Percentiles rank a stretch among this genome's conserved stretches.
Conservation (phyloP, 768 basidiomycete species). For the Tricholoma matsutake region DNA sequence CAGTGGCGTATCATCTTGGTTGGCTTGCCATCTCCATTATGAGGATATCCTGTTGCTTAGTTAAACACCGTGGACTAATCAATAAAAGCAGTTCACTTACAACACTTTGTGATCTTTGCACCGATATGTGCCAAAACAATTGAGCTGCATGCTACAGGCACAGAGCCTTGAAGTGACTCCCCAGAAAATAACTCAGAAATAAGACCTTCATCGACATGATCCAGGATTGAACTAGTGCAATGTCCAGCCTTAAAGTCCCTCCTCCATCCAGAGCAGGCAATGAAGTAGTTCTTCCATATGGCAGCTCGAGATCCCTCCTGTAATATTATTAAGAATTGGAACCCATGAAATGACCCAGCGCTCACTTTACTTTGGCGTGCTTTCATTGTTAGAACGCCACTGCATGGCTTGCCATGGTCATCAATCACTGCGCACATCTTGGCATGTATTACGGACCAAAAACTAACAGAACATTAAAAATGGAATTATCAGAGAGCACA, state of each 20-base stretch:
- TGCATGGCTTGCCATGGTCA: neutral
- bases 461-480: neutral
- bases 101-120: neutral
- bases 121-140: constrained; percentile 2
- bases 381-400: constrained; percentile 2
- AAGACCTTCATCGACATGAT: constrained; percentile 4
- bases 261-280: constrained; percentile 2
- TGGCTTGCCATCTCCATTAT: neutral
- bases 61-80: neutral
- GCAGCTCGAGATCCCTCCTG: neutral
- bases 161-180: neutral
- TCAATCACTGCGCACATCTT: neutral
- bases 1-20: neutral
- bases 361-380: neutral
- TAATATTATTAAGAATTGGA: neutral
- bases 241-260: neutral
- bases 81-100: neutral
- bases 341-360: neutral
- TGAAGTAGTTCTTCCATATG: neutral
- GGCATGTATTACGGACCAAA: neutral
- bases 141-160: neutral
- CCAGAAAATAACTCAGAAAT: neutral
- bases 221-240: neutral
- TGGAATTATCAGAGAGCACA: neutral
- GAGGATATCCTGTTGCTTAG: constrained; percentile 2